These are phyloP conservation scores for Rhodotorula graminis DNA, from an alignment of 768 basidiomycete species.

Conservation along the genomic window DNA sequence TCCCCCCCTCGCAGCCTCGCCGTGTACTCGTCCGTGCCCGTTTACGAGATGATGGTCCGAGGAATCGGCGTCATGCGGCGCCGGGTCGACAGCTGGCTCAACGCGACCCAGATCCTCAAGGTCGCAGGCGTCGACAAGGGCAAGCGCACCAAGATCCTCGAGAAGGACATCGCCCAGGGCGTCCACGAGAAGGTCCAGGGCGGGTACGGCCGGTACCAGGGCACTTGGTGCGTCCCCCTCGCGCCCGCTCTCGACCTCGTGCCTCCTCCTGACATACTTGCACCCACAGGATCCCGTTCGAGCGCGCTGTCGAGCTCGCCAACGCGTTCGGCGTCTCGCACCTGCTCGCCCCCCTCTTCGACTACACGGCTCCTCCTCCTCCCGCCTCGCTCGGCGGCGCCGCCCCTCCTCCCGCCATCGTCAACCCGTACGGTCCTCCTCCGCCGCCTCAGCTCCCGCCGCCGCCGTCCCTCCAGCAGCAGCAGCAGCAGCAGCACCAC, in stretches of 20 bases:
- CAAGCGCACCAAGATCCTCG: conserved; percentile 79
- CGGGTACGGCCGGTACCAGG: conserved; percentile 98
- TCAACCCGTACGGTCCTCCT: conserved; percentile 12
- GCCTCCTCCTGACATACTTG: not conserved
- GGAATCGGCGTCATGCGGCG: conserved; percentile 98
- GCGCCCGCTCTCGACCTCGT: not conserved
- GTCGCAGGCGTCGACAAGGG: conserved; percentile 98
- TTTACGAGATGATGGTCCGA: conserved; percentile 49
- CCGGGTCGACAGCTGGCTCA: conserved; percentile 88
- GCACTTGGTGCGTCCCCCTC: conserved; percentile 71
- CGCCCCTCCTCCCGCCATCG: conserved; percentile 16
- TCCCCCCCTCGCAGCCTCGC: conserved; percentile 45
- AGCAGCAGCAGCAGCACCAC: conserved; percentile 6
- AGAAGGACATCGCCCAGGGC: conserved; percentile 84
- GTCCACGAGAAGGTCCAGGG: conserved; percentile 89
- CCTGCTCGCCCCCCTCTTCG: conserved; percentile 82
- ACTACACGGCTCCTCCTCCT: conserved; percentile 47
- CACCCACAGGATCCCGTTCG: conserved; percentile 82
- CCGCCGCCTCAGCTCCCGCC: not conserved
- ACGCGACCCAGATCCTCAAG: conserved; percentile 98
- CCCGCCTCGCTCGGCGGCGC: conserved; percentile 20
- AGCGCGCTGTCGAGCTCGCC: conserved; percentile 87
- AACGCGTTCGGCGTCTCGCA: conserved; percentile 84
- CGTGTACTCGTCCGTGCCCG: conserved; percentile 43
- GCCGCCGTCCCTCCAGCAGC: not conserved